Evolutionary conservation across 257 asterid genomes (phyloP).

Genomic region (Lithospermum erythrorhizon): DNA sequence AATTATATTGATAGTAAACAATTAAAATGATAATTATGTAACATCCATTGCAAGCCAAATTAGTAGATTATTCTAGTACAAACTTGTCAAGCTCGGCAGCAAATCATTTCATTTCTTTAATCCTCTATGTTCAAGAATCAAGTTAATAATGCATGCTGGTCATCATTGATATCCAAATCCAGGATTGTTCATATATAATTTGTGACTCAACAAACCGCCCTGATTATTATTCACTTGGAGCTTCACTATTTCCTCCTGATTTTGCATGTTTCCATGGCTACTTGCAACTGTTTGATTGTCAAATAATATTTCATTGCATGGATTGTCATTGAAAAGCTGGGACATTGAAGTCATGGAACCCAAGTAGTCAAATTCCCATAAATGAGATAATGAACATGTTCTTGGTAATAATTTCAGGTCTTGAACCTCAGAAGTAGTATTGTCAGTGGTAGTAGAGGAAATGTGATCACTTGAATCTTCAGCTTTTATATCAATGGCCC

Average conservation of each 20-base stretch:
- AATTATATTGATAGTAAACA: no score
- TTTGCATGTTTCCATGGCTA: not conserved
- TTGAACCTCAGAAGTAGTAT: constrained; percentile 18
- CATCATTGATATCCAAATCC: constrained; percentile 29
- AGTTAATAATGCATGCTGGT: not conserved
- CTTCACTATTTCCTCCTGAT: constrained; percentile 15
- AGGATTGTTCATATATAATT: constrained; percentile 32
- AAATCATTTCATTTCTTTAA: not conserved
- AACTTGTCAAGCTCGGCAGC: not conserved
- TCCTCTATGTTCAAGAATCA: not conserved
- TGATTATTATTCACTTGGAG: constrained; percentile 19
- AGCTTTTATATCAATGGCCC: constrained; percentile 15
- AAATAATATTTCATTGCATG: constrained; percentile 2
- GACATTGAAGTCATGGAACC: constrained; percentile 32
- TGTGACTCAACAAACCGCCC: constrained; percentile 15
- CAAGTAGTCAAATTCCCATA: constrained; percentile 49
- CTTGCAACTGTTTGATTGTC: not conserved
- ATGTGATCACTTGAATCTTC: constrained; percentile 27
- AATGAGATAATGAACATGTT: constrained; percentile 35
- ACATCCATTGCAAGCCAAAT: not conserved
- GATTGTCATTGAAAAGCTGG: constrained; percentile 38
- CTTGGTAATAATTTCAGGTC: constrained; percentile 35
- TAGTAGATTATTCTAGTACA: not conserved
- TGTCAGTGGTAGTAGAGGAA: not conserved
- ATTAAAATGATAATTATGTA: not conserved